phyloP scores from a whole-genome alignment of 352 stramenopile genomes.

The Globisporangium ultimum region DNA sequence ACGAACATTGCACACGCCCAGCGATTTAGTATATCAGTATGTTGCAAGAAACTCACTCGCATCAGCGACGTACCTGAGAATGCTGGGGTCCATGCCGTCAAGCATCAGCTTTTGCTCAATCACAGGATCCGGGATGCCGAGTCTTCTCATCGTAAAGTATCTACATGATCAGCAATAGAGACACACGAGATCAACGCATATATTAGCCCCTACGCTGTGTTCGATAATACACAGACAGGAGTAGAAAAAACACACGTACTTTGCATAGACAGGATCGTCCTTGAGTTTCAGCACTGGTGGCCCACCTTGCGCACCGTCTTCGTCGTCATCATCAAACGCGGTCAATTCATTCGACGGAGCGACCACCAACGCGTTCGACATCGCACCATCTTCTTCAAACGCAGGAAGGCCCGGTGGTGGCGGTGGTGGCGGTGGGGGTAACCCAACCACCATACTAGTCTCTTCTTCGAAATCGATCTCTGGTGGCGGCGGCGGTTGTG shows the following conservation, averaged over 20 bases:
- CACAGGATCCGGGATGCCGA: conserved; percentile 69
- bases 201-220: neutral
- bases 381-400: conserved; percentile 20
- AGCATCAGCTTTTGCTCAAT: conserved; percentile 82
- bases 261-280: conserved; percentile 75
- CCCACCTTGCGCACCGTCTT: conserved; percentile 18
- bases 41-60: neutral
- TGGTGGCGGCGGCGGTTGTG: conserved; percentile 31
- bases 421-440: conserved; percentile 24
- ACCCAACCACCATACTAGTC: conserved; percentile 20
- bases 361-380: conserved; percentile 29
- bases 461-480: conserved; percentile 10
- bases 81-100: conserved; percentile 61
- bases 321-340: conserved; percentile 21
- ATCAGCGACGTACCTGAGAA: conserved; percentile 32
- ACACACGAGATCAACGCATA: neutral
- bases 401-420: conserved; percentile 27
- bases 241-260: conserved; percentile 24
- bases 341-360: conserved; percentile 21
- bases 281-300: conserved; percentile 74
- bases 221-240: neutral
- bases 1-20: neutral
- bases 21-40: neutral
- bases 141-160: conserved; percentile 80
- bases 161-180: conserved; percentile 14